Evolutionary conservation across 225 moss, liverwort and hornwort genomes (phyloP).

Genomic region (Thuidium tamariscinum): DNA sequence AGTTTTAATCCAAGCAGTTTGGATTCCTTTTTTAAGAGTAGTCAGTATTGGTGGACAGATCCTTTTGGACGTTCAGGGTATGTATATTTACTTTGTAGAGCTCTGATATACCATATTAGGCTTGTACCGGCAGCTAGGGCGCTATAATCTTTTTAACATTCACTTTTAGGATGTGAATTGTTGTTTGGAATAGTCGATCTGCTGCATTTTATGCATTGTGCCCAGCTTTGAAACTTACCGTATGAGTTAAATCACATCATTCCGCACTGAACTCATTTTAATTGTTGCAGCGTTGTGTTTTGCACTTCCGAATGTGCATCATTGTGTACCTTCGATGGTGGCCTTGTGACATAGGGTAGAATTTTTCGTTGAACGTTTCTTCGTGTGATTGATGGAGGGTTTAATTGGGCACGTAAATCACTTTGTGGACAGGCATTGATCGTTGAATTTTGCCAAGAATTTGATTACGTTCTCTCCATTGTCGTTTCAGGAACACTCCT

Average conservation of each 20-base stretch:
- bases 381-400: neutral
- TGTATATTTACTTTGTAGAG: neutral
- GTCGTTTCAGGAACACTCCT: neutral
- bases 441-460: neutral
- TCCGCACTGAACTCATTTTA: neutral
- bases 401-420: neutral
- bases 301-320: neutral
- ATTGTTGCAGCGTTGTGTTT: neutral
- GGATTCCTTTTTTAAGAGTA: slow-evolving; percentile 5
- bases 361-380: neutral
- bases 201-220: neutral
- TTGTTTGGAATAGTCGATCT: neutral
- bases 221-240: neutral
- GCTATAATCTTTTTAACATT: neutral
- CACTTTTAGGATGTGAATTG: neutral
- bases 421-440: neutral
- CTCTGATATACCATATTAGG: neutral
- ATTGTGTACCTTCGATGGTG: neutral
- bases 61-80: neutral
- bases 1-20: neutral
- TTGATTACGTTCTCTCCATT: neutral
- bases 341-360: neutral
- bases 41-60: neutral
- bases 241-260: neutral
- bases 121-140: neutral